Conservation (phyloP, 1,284 basidiomycete genomes). For the Pseudozyma flocculosa region DNA sequence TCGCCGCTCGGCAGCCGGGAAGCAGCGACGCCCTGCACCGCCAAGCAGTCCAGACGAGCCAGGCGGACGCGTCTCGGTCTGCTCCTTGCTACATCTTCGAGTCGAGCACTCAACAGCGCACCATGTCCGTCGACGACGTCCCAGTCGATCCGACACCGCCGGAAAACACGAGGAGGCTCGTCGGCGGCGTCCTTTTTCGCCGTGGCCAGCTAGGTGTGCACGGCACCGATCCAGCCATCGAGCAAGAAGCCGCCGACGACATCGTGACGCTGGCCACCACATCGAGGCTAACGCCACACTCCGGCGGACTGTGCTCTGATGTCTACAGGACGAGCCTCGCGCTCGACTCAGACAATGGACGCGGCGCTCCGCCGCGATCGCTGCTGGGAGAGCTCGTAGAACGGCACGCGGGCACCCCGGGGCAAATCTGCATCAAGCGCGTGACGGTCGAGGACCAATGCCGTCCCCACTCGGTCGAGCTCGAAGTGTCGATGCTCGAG, state of each 20-base stretch:
- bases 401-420: conserved; percentile 4
- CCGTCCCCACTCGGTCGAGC: conserved; percentile 35
- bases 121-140: not conserved
- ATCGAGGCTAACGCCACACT: conserved; percentile 8
- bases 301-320: conserved; percentile 15
- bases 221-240: too few relatives aligned
- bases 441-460: conserved; percentile 38
- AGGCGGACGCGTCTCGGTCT: too few relatives aligned
- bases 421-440: conserved; percentile 40
- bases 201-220: not conserved
- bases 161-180: not conserved
- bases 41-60: too few relatives aligned
- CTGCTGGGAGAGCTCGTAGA: too few relatives aligned
- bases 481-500: conserved; percentile 29
- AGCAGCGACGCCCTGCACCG: too few relatives aligned
- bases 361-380: too few relatives aligned
- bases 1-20: too few relatives aligned
- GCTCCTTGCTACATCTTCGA: too few relatives aligned
- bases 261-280: not conserved
- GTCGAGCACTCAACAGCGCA: too few relatives aligned
- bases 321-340: too few relatives aligned
- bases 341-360: too few relatives aligned
- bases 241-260: too few relatives aligned
- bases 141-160: not conserved
- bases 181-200: conserved; percentile 1